Base-by-base conservation (phyloP, 2,329 filamentous ascomycete genomes). In the Dothideomycetidae sp. region DNA sequence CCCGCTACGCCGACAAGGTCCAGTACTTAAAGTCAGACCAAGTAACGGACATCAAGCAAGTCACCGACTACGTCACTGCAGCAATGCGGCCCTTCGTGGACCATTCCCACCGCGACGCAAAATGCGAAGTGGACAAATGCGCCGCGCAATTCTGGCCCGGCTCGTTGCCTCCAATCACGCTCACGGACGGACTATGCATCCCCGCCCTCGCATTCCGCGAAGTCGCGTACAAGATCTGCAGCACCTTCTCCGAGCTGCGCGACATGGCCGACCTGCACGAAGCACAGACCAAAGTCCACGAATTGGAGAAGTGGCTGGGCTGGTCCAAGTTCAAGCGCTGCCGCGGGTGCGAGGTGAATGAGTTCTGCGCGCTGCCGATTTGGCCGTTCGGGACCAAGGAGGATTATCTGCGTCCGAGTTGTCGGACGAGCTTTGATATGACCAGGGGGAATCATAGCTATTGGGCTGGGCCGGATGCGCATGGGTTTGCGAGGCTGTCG, bases 281-380 rank as follows among this genome's bases (percentile, higher is more conserved):
- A 28, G 60, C 58, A 0, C 36, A 60, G 3, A 42, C 48, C 2
- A 45, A 48, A 2, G 44, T 70, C 11, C 46, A 54, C 5, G 44
- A 52, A 0, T 49, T 79, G 11, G 62, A 68, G 13, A 43, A 53
- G 1, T 67, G 66, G 40, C 57, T 80, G 2, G 59, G 61, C 5
- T 80, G 75, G 75, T 64, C 70, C 3, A 62, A 55, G 0, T 78
- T 72, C 72, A 75, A 71, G 46, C 60, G 66, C 34, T 72, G 71
- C 36, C 56, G 60, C 5, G 59, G 61, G 1, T 79, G 75, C 48
- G 52, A 47, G 0, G 58, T 61, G 5, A 62, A 70, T 31, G 66
- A 78, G 52, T 53, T 75, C 2, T 73, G 73, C 43, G 64, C 71
- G 31, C 59, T 77, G n/a, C 72, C 73, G 2, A 75, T 78, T 48